Conservation (phyloP, 306 rosid species). For the cucumber (Cucumis sativus) region Cucumber_9930_V3 NC_026661.2:20625001-20625500, state of each 20-base stretch:
- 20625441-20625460: slow-evolving; percentile 1
- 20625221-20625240: not conserved
- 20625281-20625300: not conserved
- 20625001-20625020: not conserved
- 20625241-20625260: not conserved
- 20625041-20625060: slow-evolving; percentile 1
- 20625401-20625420: not conserved
- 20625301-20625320: not conserved
- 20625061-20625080: not conserved
- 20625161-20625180: not conserved
- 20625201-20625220: not conserved
- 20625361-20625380: not conserved
- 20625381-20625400: not conserved
- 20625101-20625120: not conserved
- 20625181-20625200: not conserved
- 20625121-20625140: not conserved
- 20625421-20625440: not conserved
- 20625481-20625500: slow-evolving; percentile 37
- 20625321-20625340: not conserved
- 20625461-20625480: slow-evolving; percentile 21
- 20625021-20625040: not conserved
- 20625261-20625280: not conserved
- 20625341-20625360: not conserved
- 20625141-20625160: not conserved
- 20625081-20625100: not conserved